A percentile compares a stretch with the other conserved stretches of the same genome.
Evolutionary conservation across 2,329 filamentous ascomycete genomes (phyloP).

Genomic region (Aspergillus latus): DNA sequence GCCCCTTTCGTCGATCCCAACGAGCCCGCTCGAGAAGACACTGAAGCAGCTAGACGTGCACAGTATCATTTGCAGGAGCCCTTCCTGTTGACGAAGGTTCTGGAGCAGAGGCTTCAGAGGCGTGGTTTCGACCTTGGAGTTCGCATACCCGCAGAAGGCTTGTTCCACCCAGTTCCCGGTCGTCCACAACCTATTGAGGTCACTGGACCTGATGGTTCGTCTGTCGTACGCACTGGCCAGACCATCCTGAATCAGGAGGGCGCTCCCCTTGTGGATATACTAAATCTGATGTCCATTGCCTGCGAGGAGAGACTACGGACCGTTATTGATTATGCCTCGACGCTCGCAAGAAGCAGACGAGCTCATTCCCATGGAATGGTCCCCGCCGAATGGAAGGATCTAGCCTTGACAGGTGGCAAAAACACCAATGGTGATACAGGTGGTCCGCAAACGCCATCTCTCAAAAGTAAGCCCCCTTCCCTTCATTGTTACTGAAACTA

Average conservation of each 20-base stretch:
- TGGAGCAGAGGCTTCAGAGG: slow-evolving; percentile 58
- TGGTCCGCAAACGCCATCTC: slow-evolving; percentile 31
- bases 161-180: slow-evolving; percentile 47
- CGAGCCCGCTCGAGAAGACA: slow-evolving; percentile 62
- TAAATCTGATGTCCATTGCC: slow-evolving; percentile 78
- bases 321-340: slow-evolving; percentile 73
- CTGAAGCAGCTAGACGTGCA: slow-evolving; percentile 61
- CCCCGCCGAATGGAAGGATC: slow-evolving; percentile 71
- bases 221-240: slow-evolving; percentile 63
- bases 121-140: slow-evolving; percentile 60
- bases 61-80: slow-evolving; percentile 72
- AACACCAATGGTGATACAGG: slow-evolving; percentile 39
- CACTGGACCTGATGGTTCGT: slow-evolving; percentile 62
- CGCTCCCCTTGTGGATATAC: slow-evolving; percentile 73
- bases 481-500: background rate
- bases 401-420: slow-evolving; percentile 52
- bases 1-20: slow-evolving; percentile 66
- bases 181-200: slow-evolving; percentile 49
- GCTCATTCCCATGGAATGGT: slow-evolving; percentile 76
- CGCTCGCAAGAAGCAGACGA: slow-evolving; percentile 69
- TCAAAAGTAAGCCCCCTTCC: slow-evolving; percentile 40
- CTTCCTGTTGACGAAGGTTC: slow-evolving; percentile 65
- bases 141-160: slow-evolving; percentile 57
- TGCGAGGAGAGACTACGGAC: slow-evolving; percentile 75
- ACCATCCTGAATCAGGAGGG: slow-evolving; percentile 69